These are phyloP conservation scores for Boletales sp. DNA, from an alignment of 768 basidiomycete genomes.

Conservation along the genomic window DNA sequence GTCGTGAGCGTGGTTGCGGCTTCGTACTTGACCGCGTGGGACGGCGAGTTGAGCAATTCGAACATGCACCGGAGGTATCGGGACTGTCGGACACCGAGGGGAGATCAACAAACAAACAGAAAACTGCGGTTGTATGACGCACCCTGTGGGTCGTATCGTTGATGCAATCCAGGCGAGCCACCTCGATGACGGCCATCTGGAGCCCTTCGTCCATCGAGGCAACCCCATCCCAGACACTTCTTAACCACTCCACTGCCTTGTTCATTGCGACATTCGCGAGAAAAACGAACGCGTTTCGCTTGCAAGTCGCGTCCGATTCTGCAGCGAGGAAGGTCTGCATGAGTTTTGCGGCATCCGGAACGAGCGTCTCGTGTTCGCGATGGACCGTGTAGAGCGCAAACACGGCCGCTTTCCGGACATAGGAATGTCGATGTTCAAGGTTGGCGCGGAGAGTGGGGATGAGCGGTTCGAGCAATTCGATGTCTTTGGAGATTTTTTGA, in stretches of 20 bases:
- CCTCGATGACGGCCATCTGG: constrained; percentile 95
- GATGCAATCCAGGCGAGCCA: constrained; percentile 87
- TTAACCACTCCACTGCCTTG: constrained; percentile 89
- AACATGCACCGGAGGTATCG: constrained; percentile 93
- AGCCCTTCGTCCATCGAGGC: constrained; percentile 82
- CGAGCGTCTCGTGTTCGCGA: constrained; percentile 89
- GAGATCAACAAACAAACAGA: constrained; percentile 3
- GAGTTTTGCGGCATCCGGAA: constrained; percentile 94
- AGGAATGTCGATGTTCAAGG: constrained; percentile 95
- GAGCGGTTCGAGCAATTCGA: constrained; percentile 92
- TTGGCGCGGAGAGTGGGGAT: constrained; percentile 91
- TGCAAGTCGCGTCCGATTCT: constrained; percentile 94
- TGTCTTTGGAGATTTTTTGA: constrained; percentile 91
- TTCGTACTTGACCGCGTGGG: constrained; percentile 95
- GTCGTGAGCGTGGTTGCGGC: constrained; percentile 93
- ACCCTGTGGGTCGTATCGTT: constrained; percentile 80
- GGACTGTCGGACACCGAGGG: constrained; percentile 43
- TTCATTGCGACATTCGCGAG: constrained; percentile 82
- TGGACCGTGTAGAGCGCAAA: constrained; percentile 95
- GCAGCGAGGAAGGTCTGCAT: constrained; percentile 95
- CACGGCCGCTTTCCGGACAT: constrained; percentile 97
- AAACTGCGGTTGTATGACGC: constrained; percentile 26
- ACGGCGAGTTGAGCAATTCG: constrained; percentile 83
- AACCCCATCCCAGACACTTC: constrained; percentile 82
- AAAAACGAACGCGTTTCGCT: constrained; percentile 96